phyloP scores from a whole-genome alignment of 371 early-diverging fungal species.

The Rhizopus delemar region DNA sequence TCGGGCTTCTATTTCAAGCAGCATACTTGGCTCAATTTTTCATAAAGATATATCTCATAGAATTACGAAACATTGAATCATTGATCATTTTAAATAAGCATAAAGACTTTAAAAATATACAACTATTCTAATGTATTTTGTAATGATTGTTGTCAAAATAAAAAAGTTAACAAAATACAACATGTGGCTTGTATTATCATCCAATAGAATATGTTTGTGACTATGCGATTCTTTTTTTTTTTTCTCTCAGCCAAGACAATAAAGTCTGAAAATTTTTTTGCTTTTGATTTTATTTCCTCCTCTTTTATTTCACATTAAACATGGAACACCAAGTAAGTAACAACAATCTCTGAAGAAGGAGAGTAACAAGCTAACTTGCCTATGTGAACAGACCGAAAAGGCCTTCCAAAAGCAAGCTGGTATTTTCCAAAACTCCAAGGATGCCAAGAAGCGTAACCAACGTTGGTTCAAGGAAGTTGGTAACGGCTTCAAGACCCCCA shows the following conservation, averaged over 20 bases:
- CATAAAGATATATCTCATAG: no score
- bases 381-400: conserved; percentile 66
- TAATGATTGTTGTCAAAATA: no score
- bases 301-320: conserved; percentile 22
- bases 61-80: no score
- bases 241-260: not conserved
- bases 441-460: conserved; percentile 72
- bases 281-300: conserved; percentile 13
- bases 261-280: not conserved
- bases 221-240: not conserved
- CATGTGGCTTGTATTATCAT: conserved; percentile 9
- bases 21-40: no score
- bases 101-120: no score
- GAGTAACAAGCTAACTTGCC: not conserved
- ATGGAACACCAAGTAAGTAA: conserved; percentile 35
- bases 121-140: not conserved
- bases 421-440: conserved; percentile 94
- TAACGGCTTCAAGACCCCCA: conserved; percentile 99
- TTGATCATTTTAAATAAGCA: no score
- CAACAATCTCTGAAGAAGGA: not conserved
- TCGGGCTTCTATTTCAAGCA: no score
- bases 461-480: conserved; percentile 99
- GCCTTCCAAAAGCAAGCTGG: conserved; percentile 97
- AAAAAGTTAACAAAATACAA: not conserved
- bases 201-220: conserved; percentile 10